Evolutionary conservation across 2,329 filamentous ascomycete species (phyloP), one percentile per base, ranked within the genome.

Genomic region (Aspergillus sp.): DNA sequence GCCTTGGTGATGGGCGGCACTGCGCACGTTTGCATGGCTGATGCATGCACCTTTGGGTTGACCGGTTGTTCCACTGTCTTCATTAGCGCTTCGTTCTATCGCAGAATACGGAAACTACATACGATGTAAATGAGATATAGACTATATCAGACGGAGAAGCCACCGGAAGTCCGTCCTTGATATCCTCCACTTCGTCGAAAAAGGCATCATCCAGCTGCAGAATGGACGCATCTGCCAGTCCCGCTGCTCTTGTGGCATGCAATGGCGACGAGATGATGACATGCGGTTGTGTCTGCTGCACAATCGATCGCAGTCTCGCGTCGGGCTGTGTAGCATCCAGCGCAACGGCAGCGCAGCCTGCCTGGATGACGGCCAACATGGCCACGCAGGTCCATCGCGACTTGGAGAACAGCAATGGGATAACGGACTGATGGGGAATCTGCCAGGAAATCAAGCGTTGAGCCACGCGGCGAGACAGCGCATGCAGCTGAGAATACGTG

Each of bases 81-180:
- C 19, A 19, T 19, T 19, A 19, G 19, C 4, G 19, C 4, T 19
- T 19, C 19, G 19, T 19, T 19, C 19, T 4, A 19, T 19, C 19
- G 19, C 19, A 19, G 19, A 19, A 19, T 2, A 19, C 4, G 19
- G 19, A 19, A 19, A 19, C 19, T 19, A 19, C 19, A 19, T 19
- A 19, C 19, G 49, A 72, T 2, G 72, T 74, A 49, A 82, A 77
- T 7, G 84, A 69, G 4, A 80, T 68, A 53, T 78, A 82, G 0
- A 79, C 78, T n/a, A 46, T 40, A 30, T 52, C 44, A 28, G 41
- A 39, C 6, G 46, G 39, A 8, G 31, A 7, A 6, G 40, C 48
- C 2, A 46, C 41, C 2, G 45, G 45, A n/a, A 37, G 40, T 9
- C 33, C 30, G 1, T 38, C 37, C 33, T 50, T 39, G 3, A 37